Percentiles rank a stretch among this genome's conserved stretches.
phyloP scores from a whole-genome alignment of 2,329 filamentous ascomycete genomes.

The Emericellopsis atlantica region DNA sequence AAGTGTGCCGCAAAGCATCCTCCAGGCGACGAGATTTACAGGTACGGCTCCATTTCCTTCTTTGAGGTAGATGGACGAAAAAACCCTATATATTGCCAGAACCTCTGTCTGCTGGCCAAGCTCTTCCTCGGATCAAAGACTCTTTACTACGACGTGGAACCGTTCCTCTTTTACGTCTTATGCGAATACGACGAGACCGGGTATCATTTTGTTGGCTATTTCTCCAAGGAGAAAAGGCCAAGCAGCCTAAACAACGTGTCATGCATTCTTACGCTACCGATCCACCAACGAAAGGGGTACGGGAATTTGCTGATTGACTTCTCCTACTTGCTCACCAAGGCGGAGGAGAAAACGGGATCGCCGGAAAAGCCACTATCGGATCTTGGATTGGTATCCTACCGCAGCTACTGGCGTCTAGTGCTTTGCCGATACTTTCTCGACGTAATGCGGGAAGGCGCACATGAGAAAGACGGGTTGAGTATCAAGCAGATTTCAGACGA shows the following conservation, averaged over 20 bases:
- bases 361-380: constrained; percentile 96
- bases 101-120: constrained; percentile 89
- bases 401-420: constrained; percentile 90
- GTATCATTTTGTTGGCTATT: constrained; percentile 98
- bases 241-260: constrained; percentile 96
- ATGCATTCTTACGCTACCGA: constrained; percentile 89
- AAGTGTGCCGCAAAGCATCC: constrained; percentile 96
- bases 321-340: constrained; percentile 87
- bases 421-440: constrained; percentile 73
- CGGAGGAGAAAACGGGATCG: constrained; percentile 87
- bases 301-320: constrained; percentile 96
- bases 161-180: constrained; percentile 94
- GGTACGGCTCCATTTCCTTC: constrained; percentile 79
- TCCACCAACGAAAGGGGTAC: constrained; percentile 94
- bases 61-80: constrained; percentile 97
- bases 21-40: constrained; percentile 95
- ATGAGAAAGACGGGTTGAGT: constrained; percentile 37
- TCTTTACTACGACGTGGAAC: constrained; percentile 94
- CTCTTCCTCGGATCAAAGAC: constrained; percentile 98
- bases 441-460: constrained; percentile 13
- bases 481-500: constrained; percentile 66
- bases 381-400: constrained; percentile 94
- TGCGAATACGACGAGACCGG: constrained; percentile 86
- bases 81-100: constrained; percentile 97
- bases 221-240: constrained; percentile 94